Evolutionary conservation across 495 filamentous ascomycete species (phyloP).

Genomic region (Trichoderma erinaceum): DNA sequence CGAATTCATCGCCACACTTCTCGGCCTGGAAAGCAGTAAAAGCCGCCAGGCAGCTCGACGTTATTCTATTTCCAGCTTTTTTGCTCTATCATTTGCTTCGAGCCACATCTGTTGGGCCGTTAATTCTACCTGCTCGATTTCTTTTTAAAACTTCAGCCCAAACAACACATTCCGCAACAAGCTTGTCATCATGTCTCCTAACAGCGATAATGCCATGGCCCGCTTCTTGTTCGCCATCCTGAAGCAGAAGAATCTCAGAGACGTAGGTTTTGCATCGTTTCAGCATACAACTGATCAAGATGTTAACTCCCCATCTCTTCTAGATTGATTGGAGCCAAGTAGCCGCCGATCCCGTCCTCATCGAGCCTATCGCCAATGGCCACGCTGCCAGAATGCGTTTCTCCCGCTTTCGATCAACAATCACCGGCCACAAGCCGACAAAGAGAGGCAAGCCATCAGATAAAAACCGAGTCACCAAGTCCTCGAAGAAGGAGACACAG

Average conservation of each 20-base stretch:
- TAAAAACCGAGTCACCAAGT: constrained; percentile 34
- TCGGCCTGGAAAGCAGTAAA: background rate
- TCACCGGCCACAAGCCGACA: constrained; percentile 12
- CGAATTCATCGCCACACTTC: background rate
- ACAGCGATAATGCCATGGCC: constrained; percentile 45
- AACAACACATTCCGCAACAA: background rate
- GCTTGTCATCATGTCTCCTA: constrained; percentile 36
- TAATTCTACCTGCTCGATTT: too few relatives aligned
- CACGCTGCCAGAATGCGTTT: constrained; percentile 80
- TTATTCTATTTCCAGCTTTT: background rate
- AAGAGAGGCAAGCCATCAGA: constrained; percentile 32
- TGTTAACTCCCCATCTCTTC: background rate
- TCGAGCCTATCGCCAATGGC: constrained; percentile 64
- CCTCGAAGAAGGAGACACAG: constrained; percentile 32
- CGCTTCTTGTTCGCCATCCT: constrained; percentile 71
- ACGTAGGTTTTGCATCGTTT: constrained; percentile 41
- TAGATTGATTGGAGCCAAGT: constrained; percentile 73
- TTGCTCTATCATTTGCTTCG: background rate
- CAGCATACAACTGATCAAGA: background rate
- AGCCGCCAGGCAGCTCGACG: background rate
- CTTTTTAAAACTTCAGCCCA: background rate
- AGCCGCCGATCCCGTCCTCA: constrained; percentile 44
- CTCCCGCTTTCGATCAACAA: constrained; percentile 50
- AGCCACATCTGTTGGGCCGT: background rate
- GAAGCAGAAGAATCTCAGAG: constrained; percentile 67